Evolutionary conservation across 2,329 filamentous ascomycete genomes (phyloP).

Genomic region (Neonectria ditissima): DNA sequence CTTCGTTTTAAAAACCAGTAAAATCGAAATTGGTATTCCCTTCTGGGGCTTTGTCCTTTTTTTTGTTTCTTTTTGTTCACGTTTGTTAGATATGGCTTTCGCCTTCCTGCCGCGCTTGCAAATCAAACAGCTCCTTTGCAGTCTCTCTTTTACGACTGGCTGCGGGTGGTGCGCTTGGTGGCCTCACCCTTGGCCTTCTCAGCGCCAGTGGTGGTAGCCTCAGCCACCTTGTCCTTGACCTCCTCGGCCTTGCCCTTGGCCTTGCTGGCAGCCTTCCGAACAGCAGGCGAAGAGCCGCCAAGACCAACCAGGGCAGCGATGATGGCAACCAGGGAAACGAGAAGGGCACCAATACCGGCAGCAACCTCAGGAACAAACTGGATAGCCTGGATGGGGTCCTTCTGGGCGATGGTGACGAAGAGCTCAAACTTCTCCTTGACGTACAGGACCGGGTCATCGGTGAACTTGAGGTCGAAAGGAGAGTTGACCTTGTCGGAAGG

Average conservation of each 20-base stretch:
- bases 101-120: constrained; percentile 11
- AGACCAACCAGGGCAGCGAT: constrained; percentile 74
- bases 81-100: constrained; percentile 17
- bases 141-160: constrained; percentile 59
- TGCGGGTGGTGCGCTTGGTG: constrained; percentile 70
- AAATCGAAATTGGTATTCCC: constrained; percentile 37
- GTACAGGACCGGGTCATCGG: constrained; percentile 88
- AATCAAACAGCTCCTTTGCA: constrained; percentile 8
- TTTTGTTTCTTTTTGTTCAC: constrained; percentile 14
- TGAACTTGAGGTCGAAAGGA: constrained; percentile 84
- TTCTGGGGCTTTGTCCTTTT: constrained; percentile 25
- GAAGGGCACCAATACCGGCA: constrained; percentile 78
- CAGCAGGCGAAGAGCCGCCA: constrained; percentile 74
- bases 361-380: constrained; percentile 94
- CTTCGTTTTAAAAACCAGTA: constrained; percentile 34
- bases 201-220: constrained; percentile 70
- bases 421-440: constrained; percentile 93
- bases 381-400: constrained; percentile 84
- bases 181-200: constrained; percentile 82
- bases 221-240: constrained; percentile 73
- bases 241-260: constrained; percentile 79
- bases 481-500: constrained; percentile 71
- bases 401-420: constrained; percentile 85
- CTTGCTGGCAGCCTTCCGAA: constrained; percentile 76
- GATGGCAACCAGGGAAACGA: constrained; percentile 77